A percentile compares a stretch with the other conserved stretches of the same genome.
These are phyloP conservation scores for Lactifluus hygrophoroides DNA, from an alignment of 768 basidiomycete species.

Conservation along the genomic window DNA sequence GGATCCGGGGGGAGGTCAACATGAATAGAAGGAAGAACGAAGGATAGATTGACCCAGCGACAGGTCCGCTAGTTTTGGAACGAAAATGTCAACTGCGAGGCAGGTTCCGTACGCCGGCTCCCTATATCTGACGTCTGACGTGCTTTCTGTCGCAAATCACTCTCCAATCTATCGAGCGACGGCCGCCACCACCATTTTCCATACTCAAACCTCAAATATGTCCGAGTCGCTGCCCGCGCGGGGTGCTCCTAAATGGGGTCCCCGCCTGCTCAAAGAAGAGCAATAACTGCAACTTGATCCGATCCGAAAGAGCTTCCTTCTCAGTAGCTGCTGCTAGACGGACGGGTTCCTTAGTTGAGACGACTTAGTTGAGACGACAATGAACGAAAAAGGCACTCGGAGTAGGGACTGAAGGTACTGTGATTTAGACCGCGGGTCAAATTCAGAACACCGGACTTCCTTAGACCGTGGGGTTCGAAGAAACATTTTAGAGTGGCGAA, in stretches of 20 bases:
- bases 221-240: background rate
- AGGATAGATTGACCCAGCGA: background rate
- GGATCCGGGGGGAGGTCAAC: background rate
- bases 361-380: too few species aligned
- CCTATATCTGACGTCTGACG: too few species aligned
- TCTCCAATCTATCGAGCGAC: background rate
- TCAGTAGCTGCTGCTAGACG: too few species aligned
- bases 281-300: background rate
- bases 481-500: background rate
- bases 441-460: background rate
- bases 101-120: too few species aligned
- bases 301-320: background rate
- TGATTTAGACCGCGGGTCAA: too few species aligned
- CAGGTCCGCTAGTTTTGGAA: background rate
- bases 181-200: too few species aligned
- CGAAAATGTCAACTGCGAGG: background rate
- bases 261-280: too few species aligned
- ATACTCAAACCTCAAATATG: too few species aligned
- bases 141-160: too few species aligned
- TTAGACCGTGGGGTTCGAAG: background rate
- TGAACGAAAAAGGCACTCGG: too few species aligned
- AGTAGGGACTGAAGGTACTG: too few species aligned
- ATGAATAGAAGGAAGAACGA: background rate
- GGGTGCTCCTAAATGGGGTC: background rate
- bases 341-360: too few species aligned